phyloP scores from a whole-genome alignment of 2,329 filamentous ascomycete species.

The Phoma sp. region DNA sequence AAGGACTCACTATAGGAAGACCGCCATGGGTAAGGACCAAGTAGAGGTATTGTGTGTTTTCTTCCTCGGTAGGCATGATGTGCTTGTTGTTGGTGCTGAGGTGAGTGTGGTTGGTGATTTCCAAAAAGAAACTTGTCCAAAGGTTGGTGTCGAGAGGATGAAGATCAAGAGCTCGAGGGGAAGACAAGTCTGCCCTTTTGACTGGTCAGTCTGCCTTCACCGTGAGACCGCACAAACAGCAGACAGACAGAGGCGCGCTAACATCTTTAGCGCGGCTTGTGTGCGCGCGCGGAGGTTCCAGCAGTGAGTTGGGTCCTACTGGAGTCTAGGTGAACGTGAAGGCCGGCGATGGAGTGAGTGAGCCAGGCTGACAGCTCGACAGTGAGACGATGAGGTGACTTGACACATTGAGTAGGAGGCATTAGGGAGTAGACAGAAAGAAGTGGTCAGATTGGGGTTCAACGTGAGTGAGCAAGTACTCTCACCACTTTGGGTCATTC shows the following conservation, averaged over 20 bases:
- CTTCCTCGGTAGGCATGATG: constrained; percentile 38
- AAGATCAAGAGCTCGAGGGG: background rate
- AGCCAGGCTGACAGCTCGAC: too few species aligned
- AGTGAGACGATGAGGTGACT: too few species aligned
- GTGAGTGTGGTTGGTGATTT: background rate
- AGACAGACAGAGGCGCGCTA: constrained; percentile 17
- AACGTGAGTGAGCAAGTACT: too few species aligned
- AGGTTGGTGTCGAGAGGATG: background rate
- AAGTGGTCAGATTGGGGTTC: too few species aligned
- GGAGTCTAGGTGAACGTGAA: constrained; percentile 14
- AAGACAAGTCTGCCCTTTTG: background rate
- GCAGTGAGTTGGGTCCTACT: constrained; percentile 10
- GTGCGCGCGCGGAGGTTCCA: background rate
- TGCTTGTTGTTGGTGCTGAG: background rate
- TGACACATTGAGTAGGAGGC: too few species aligned
- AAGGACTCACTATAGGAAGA: constrained; percentile 25
- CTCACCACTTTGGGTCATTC: too few species aligned
- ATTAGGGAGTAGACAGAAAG: too few species aligned
- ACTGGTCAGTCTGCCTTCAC: constrained; percentile 18
- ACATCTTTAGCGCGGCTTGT: constrained; percentile 7
- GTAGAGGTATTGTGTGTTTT: constrained; percentile 43
- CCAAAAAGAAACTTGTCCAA: background rate
- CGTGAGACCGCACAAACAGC: background rate
- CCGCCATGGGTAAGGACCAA: constrained; percentile 36
- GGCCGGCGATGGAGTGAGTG: background rate